These are phyloP conservation scores for Stephania cephalantha DNA, from an alignment of 164 flowering plant species.

Conservation along the genomic window DNA sequence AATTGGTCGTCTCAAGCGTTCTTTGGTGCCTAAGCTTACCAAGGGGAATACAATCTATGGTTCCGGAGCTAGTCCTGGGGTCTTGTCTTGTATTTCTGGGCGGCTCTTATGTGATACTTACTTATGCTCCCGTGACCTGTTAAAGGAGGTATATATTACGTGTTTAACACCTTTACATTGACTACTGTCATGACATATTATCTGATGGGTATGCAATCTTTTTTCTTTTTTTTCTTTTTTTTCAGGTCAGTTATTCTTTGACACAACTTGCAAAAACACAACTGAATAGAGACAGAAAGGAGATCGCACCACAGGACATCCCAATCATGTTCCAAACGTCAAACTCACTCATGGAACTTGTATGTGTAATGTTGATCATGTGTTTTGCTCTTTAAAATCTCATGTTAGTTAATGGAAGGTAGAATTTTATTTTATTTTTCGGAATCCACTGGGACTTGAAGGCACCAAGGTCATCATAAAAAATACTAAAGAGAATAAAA, in stretches of 20 bases:
- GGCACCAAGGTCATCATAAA: neutral
- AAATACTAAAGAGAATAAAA: neutral
- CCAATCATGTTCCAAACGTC: constrained; percentile 67
- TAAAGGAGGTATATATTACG: constrained; percentile 66
- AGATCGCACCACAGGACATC: constrained; percentile 78
- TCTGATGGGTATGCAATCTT: constrained; percentile 13
- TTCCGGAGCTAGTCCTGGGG: constrained; percentile 93
- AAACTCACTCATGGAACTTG: constrained; percentile 72
- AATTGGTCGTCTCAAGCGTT: constrained; percentile 94
- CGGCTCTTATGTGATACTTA: constrained; percentile 95
- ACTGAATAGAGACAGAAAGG: constrained; percentile 82
- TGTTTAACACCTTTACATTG: neutral
- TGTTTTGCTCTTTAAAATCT: neutral
- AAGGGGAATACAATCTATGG: constrained; percentile 74
- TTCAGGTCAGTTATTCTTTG: constrained; percentile 91
- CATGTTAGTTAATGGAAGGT: neutral
- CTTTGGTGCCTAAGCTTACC: constrained; percentile 76
- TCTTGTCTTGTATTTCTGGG: constrained; percentile 95
- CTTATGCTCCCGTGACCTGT: constrained; percentile 80
- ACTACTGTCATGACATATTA: neutral
- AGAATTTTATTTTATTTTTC: neutral
- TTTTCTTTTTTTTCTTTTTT: constrained; percentile 6
- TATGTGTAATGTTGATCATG: constrained; percentile 35
- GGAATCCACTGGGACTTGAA: neutral
- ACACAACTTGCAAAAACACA: constrained; percentile 90